These are phyloP conservation scores for Wickerhamiella pararugosa DNA, from an alignment of 1,139 yeast genomes.

Conservation along the genomic window DNA sequence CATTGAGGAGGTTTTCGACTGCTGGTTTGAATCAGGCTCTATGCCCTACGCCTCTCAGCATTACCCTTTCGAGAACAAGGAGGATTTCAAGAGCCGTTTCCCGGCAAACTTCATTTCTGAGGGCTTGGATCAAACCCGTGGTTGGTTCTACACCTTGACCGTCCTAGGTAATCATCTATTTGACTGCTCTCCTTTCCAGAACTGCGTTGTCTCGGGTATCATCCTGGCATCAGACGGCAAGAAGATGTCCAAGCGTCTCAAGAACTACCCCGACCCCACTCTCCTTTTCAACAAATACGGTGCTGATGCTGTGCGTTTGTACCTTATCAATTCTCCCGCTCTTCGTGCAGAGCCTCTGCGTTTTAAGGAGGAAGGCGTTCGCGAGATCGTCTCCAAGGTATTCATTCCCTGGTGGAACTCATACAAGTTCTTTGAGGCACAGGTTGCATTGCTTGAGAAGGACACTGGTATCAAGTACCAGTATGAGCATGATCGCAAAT, in stretches of 20 bases:
- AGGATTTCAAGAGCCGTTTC: conserved; percentile 53
- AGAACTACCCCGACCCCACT: conserved; percentile 93
- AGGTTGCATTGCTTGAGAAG: conserved; percentile 72
- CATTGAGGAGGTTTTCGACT: conserved; percentile 95
- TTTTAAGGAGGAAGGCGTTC: conserved; percentile 97
- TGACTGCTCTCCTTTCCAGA: conserved; percentile 83
- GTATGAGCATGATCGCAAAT: conserved; percentile 46
- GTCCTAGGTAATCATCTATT: conserved; percentile 93
- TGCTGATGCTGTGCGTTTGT: conserved; percentile 93
- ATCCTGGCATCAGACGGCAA: conserved; percentile 97
- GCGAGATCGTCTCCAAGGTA: conserved; percentile 92
- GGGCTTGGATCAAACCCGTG: conserved; percentile 99
- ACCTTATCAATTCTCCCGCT: conserved; percentile 93
- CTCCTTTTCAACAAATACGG: conserved; percentile 75
- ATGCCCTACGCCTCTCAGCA: conserved; percentile 98
- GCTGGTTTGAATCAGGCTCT: conserved; percentile 99
- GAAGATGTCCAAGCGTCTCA: conserved; percentile 96
- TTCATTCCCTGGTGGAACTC: conserved; percentile 98
- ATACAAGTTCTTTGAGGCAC: conserved; percentile 89
- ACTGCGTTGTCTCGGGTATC: conserved; percentile 92
- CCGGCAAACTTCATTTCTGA: conserved; percentile 97
- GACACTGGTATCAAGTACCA: conserved; percentile 55
- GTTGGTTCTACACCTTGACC: conserved; percentile 97
- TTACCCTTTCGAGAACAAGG: conserved; percentile 83
- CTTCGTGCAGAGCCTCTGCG: conserved; percentile 91